Percentiles rank a stretch among this genome's conserved stretches.
phyloP scores from a whole-genome alignment of 441 rosid species.

The Syzygium malaccense region DNA sequence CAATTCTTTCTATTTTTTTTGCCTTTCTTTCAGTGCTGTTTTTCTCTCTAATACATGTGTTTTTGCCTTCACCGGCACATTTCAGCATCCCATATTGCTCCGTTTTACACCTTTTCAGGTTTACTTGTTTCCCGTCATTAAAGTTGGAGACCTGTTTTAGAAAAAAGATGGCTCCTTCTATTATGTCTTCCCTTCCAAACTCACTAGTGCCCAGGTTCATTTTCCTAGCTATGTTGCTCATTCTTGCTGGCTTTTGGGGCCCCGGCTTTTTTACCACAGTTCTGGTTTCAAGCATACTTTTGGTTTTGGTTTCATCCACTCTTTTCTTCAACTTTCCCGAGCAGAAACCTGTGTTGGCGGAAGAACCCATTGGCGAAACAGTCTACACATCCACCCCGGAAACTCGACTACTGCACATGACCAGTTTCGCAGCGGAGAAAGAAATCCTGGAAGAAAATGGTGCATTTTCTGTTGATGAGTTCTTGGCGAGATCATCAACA shows the following conservation, averaged over 20 bases:
- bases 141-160: conserved; percentile 21
- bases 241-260: conserved; percentile 26
- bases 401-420: background rate
- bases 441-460: background rate
- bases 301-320: conserved; percentile 29
- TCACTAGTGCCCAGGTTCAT: conserved; percentile 24
- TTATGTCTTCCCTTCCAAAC: conserved; percentile 22
- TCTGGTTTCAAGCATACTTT: conserved; percentile 14
- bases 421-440: background rate
- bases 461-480: conserved; percentile 13
- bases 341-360: conserved; percentile 12
- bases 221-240: conserved; percentile 22
- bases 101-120: background rate
- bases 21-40: background rate
- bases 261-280: conserved; percentile 25
- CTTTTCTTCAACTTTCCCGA: conserved; percentile 26
- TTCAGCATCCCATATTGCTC: background rate
- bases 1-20: background rate
- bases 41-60: background rate
- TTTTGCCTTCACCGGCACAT: background rate
- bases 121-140: background rate
- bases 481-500: conserved; percentile 13
- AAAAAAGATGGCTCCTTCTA: conserved; percentile 25
- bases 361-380: background rate
- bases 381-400: background rate